A percentile compares a stretch with the other conserved stretches of the same genome.
Evolutionary conservation across 805 yeast species (phyloP).

Genomic region (Peterozyma toletana): DNA sequence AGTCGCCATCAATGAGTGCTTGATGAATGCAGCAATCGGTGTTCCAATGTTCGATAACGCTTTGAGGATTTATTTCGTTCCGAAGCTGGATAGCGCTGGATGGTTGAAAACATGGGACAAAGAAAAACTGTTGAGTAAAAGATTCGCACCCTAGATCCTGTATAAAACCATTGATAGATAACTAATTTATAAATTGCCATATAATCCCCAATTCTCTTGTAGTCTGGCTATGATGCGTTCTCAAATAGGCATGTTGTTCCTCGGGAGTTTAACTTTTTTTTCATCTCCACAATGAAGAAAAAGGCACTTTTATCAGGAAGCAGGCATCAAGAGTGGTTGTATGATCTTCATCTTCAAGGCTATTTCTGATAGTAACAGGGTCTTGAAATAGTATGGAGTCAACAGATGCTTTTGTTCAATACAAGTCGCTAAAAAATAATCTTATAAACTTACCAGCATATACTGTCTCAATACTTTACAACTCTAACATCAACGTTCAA

Average conservation of each 20-base stretch:
- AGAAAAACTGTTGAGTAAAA: conserved; percentile 45
- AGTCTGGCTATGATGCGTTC: too few species aligned
- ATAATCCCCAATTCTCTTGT: too few species aligned
- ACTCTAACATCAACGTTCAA: conserved; percentile 31
- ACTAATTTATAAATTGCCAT: too few species aligned
- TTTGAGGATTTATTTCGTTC: conserved; percentile 70
- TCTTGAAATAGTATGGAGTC: conserved; percentile 12
- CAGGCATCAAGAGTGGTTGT: too few species aligned
- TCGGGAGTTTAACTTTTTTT: too few species aligned
- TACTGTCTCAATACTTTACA: conserved; percentile 26
- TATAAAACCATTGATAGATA: too few species aligned
- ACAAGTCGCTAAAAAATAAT: conserved; percentile 21
- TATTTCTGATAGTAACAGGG: too few species aligned
- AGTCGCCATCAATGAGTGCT: conserved; percentile 53
- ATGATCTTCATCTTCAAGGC: too few species aligned
- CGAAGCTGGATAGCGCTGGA: conserved; percentile 52
- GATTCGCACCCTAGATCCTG: conserved; percentile 13
- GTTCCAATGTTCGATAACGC: conserved; percentile 75
- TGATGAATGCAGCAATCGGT: conserved; percentile 53
- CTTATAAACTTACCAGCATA: conserved; percentile 28
- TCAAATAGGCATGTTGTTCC: too few species aligned
- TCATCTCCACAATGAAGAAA: too few species aligned
- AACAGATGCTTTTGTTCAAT: conserved; percentile 14
- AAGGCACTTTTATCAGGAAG: too few species aligned
- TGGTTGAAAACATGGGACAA: conserved; percentile 72